phyloP scores from a whole-genome alignment of 495 filamentous ascomycete genomes.

The Tuber brumale region DNA sequence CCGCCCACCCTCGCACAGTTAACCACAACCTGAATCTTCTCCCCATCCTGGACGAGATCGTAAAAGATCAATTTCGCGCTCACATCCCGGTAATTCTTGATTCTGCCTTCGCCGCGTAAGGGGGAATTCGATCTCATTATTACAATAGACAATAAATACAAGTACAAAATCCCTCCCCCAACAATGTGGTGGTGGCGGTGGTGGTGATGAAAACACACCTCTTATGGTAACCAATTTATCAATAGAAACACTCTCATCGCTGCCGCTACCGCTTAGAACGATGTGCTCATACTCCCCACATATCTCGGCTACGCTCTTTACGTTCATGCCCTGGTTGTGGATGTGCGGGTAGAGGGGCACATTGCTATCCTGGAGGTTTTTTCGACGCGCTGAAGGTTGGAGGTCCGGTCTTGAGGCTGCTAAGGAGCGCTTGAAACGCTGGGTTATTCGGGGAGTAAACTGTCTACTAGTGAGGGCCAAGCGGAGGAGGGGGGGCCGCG shows the following conservation, averaged over 20 bases:
- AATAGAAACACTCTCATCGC: slow-evolving; percentile 18
- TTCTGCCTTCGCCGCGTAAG: slow-evolving; percentile 52
- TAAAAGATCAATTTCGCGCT: slow-evolving; percentile 73
- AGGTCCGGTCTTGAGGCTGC: slow-evolving; percentile 29
- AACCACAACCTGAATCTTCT: slow-evolving; percentile 65
- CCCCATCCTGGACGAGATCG: slow-evolving; percentile 64
- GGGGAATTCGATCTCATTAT: slow-evolving; percentile 33
- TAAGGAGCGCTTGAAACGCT: slow-evolving; percentile 10
- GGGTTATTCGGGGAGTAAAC: background rate
- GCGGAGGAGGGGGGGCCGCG: background rate
- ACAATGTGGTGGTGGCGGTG: background rate
- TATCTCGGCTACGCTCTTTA: slow-evolving; percentile 40
- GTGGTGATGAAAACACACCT: slow-evolving; percentile 30
- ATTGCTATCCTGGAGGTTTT: slow-evolving; percentile 26
- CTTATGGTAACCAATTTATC: slow-evolving; percentile 34
- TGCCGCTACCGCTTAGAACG: slow-evolving; percentile 8
- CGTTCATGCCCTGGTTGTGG: slow-evolving; percentile 46
- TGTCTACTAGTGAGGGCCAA: background rate
- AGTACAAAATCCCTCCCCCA: background rate
- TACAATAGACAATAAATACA: slow-evolving; percentile 30
- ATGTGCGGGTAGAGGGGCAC: slow-evolving; percentile 56
- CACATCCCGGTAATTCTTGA: slow-evolving; percentile 43
- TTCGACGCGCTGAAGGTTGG: slow-evolving; percentile 29
- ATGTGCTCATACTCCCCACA: slow-evolving; percentile 21
- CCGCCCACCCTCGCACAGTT: slow-evolving; percentile 55